A percentile compares a stretch with the other conserved stretches of the same genome.
These are phyloP conservation scores for Cercospora zeae-maydis DNA, from an alignment of 2,329 filamentous ascomycete genomes.

Conservation along the genomic window DNA sequence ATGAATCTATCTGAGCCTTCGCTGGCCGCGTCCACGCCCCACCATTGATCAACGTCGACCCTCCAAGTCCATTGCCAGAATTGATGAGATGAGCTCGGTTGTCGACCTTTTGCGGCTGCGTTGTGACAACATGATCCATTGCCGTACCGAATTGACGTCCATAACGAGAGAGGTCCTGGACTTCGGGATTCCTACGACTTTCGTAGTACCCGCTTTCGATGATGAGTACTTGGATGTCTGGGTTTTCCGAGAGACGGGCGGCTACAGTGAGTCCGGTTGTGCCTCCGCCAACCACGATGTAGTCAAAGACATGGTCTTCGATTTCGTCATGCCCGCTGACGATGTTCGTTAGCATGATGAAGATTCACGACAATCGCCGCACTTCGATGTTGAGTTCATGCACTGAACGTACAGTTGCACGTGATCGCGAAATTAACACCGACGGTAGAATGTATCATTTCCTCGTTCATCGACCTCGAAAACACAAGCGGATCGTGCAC, in stretches of 20 bases:
- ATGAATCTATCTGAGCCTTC: neutral
- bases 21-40: neutral
- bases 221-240: neutral
- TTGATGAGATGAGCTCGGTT: neutral
- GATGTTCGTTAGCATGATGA: neutral
- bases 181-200: neutral
- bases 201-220: neutral
- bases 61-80: neutral
- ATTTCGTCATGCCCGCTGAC: neutral
- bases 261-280: neutral
- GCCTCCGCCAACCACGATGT: neutral
- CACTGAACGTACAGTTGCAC: too few relatives aligned
- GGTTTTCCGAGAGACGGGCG: neutral
- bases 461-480: too few relatives aligned
- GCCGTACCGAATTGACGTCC: neutral
- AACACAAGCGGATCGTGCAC: too few relatives aligned
- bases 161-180: neutral
- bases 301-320: neutral
- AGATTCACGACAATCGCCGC: too few relatives aligned
- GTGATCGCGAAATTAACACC: too few relatives aligned
- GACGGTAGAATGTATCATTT: too few relatives aligned
- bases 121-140: neutral
- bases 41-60: neutral
- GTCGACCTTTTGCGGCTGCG: neutral
- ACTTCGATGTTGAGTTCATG: too few relatives aligned